These are phyloP conservation scores for Nicotiana knightiana DNA, from an alignment of 257 asterid genomes.

Conservation along the genomic window DNA sequence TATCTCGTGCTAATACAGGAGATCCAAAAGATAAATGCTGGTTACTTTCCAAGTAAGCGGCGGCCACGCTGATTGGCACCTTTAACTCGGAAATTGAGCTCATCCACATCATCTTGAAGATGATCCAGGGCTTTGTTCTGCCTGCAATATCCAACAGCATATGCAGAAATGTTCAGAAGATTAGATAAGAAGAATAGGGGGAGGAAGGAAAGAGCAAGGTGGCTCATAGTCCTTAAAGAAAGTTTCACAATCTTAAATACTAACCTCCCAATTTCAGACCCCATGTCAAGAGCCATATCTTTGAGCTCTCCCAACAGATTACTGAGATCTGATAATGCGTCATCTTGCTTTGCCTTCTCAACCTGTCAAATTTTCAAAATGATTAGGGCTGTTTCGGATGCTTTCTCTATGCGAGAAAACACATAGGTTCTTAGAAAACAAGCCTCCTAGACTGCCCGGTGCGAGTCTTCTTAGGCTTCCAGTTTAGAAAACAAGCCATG, in stretches of 20 bases:
- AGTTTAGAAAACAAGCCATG: no score
- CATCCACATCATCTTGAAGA: constrained; percentile 60
- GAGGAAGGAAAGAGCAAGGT: neutral
- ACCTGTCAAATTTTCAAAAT: constrained; percentile 32
- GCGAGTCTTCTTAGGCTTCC: no score
- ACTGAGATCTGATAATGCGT: constrained; percentile 57
- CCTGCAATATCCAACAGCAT: constrained; percentile 33
- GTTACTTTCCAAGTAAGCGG: constrained; percentile 50
- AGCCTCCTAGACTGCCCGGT: no score
- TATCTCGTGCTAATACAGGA: neutral
- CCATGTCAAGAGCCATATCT: constrained; percentile 82
- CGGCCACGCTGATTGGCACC: constrained; percentile 55
- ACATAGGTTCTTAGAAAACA: no score
- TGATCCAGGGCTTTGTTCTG: constrained; percentile 51
- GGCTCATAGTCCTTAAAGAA: neutral
- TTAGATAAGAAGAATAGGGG: neutral
- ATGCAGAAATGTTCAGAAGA: constrained; percentile 3
- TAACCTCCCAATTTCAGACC: constrained; percentile 68
- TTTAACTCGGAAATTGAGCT: constrained; percentile 51
- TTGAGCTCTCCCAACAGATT: constrained; percentile 63
- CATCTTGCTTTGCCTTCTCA: constrained; percentile 68
- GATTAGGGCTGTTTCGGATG: neutral
- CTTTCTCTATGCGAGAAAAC: neutral
- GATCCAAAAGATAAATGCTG: neutral
- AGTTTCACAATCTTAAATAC: constrained; percentile 6